phyloP scores from a whole-genome alignment of 192 early-diverging fungal species.

The Chytriomyces confervae region DNA sequence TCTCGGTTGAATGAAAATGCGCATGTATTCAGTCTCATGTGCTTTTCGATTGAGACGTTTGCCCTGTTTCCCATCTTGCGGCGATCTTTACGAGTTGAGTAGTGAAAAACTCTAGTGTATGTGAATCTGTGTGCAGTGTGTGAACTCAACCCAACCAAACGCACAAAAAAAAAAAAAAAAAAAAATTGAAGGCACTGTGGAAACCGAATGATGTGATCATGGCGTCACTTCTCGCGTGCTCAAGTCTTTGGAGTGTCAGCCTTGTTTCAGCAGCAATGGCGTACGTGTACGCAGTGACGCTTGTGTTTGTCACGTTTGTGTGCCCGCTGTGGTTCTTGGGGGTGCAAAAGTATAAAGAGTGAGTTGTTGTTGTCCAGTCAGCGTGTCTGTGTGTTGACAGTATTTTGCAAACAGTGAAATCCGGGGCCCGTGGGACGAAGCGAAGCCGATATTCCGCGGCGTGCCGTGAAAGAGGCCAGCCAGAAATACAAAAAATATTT shows the following conservation, averaged over 20 bases:
- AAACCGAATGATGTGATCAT: constrained; percentile 53
- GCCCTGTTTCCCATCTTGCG: constrained; percentile 93
- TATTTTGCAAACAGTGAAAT: constrained; percentile 69
- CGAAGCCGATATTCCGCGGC: constrained; percentile 38
- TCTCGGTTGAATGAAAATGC: constrained; percentile 82
- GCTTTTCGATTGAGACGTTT: constrained; percentile 90
- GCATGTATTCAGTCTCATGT: constrained; percentile 87
- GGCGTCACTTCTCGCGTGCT: constrained; percentile 21
- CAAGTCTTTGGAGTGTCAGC: constrained; percentile 17
- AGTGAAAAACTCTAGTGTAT: not conserved
- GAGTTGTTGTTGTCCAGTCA: constrained; percentile 10
- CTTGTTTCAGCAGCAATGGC: constrained; percentile 55
- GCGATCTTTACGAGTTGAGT: constrained; percentile 70
- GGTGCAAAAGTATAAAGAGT: constrained; percentile 97
- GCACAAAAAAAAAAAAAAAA: not conserved
- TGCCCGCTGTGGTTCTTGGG: constrained; percentile 92
- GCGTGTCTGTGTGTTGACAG: not conserved
- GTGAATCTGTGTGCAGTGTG: constrained; percentile 6
- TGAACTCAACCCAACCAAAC: not conserved
- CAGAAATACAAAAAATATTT: too few species aligned
- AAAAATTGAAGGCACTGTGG: constrained; percentile 11
- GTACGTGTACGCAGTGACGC: constrained; percentile 64
- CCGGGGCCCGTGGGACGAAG: constrained; percentile 98
- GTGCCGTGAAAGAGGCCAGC: not conserved
- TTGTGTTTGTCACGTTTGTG: constrained; percentile 80